phyloP scores from a whole-genome alignment of 2,329 filamentous ascomycete genomes.

The Pseudogymnoascus sp. region DNA sequence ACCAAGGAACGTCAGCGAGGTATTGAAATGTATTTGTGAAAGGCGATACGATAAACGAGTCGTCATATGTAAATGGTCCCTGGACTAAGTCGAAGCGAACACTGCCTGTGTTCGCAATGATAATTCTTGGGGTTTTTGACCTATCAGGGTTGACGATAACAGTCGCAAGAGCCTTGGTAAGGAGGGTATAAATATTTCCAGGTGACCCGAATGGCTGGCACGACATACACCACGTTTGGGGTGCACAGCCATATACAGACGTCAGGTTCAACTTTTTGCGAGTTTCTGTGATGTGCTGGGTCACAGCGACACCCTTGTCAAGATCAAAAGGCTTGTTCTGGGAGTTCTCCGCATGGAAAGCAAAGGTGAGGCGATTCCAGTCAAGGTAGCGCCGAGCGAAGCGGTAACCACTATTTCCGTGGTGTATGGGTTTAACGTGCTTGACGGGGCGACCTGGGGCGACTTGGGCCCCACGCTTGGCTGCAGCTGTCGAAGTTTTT shows the following conservation, averaged over 20 bases:
- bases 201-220: conserved; percentile 65
- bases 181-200: conserved; percentile 63
- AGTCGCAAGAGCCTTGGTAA: conserved; percentile 58
- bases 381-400: conserved; percentile 83
- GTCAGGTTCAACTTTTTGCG: conserved; percentile 64
- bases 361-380: conserved; percentile 69
- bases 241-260: conserved; percentile 68
- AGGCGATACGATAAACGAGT: conserved; percentile 77
- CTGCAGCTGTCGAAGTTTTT: conserved; percentile 47
- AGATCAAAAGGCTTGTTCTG: conserved; percentile 64
- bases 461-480: conserved; percentile 7
- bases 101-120: conserved; percentile 80
- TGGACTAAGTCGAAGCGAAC: conserved; percentile 95
- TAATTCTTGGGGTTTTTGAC: conserved; percentile 55
- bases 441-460: conserved; percentile 66
- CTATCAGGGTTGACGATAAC: conserved; percentile 49
- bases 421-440: not conserved
- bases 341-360: conserved; percentile 64
- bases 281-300: conserved; percentile 57
- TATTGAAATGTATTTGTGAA: conserved; percentile 74
- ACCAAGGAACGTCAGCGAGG: conserved; percentile 71
- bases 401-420: not conserved
- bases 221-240: conserved; percentile 69
- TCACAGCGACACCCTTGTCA: conserved; percentile 64
- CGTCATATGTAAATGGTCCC: conserved; percentile 81